These are phyloP conservation scores for Sugiyamaella lignohabitans DNA, from an alignment of 805 yeast species.

Conservation along the genomic window DNA sequence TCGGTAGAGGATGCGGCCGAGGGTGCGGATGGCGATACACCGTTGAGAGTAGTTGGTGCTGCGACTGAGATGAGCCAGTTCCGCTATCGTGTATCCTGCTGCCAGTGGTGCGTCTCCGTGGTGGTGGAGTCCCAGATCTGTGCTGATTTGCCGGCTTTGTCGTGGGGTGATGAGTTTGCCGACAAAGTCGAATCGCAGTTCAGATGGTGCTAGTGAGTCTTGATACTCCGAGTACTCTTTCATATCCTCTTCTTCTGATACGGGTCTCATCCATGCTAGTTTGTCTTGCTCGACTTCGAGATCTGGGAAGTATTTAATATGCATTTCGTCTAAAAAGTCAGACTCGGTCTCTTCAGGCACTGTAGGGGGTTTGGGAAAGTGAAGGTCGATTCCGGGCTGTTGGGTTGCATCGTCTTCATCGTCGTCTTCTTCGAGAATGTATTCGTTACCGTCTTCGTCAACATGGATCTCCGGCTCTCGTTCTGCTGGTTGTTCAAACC, in stretches of 20 bases:
- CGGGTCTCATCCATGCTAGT: conserved; percentile 86
- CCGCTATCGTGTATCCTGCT: conserved; percentile 88
- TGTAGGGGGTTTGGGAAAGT: conserved; percentile 45
- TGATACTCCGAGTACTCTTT: conserved; percentile 39
- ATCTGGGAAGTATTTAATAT: conserved; percentile 83
- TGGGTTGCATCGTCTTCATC: conserved; percentile 19
- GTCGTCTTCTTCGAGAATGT: conserved; percentile 30
- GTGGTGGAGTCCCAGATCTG: conserved; percentile 74
- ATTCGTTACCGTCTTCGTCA: conserved; percentile 27
- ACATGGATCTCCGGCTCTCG: conserved; percentile 9
- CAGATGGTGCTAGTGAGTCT: conserved; percentile 38
- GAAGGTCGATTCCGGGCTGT: conserved; percentile 28
- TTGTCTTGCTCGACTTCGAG: conserved; percentile 76
- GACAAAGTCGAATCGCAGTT: conserved; percentile 79
- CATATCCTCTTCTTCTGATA: conserved; percentile 33
- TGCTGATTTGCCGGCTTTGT: conserved; percentile 43
- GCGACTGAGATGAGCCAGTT: conserved; percentile 70
- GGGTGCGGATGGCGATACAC: conserved; percentile 74
- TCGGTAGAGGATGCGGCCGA: conserved; percentile 82
- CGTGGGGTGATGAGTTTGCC: conserved; percentile 67
- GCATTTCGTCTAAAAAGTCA: conserved; percentile 67
- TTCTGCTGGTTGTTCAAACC: neutral
- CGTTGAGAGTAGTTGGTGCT: conserved; percentile 81
- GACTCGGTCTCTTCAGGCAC: conserved; percentile 61
- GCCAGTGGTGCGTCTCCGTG: conserved; percentile 83